Base-by-base conservation (phyloP, 1,284 basidiomycete species). In the Xanthoconium separans region DNA sequence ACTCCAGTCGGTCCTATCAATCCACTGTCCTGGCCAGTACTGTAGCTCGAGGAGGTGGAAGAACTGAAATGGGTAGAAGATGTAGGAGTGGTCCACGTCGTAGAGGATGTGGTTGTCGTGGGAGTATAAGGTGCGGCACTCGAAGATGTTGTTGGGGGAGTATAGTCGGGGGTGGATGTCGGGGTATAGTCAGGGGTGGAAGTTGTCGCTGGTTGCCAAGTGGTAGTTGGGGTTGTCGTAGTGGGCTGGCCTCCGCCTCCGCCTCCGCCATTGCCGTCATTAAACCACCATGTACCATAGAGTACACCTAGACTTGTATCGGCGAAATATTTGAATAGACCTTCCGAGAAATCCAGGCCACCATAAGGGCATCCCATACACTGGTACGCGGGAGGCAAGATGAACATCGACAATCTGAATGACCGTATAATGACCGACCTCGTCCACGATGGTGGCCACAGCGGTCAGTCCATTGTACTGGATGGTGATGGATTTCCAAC, bases 331-430 rank as follows among this genome's bases (percentile, higher is more conserved):
- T 63, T 47, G 76, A 97, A 97, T 42, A 97, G 81, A 49, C 84
- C 79, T 12, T 71, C 68, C 24, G 89, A 89, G 57, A 95, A 77
- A 75, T 97, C 94, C 53, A 97, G 81, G 41, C 81, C 90, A 36
- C 81, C 84, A 42, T 70, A 79, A 3, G 83, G 82, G 68, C 91
- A 94, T 30, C 80, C 83, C 51, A 81, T 81, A 70, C 90, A 93
- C 82, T 89, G 46, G 48, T 11, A 40, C 34, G 41, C 2, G 18
- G 8, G 27, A 51, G 29, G 16, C 2, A 49, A 24, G 27, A 40
- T 54, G 41, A 57, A 47, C n/a, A 13, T 55, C 22, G 37, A 44
- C 44, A 36, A 30, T 34, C 54, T 51, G 30, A 46, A 36, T 40
- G 39, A 56, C 33, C 45, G 43, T 3, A 49, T n/a, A 45, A n/a